These are phyloP conservation scores for Trichoderma sp. DNA, from an alignment of 2,329 filamentous ascomycete genomes.

Conservation along the genomic window DNA sequence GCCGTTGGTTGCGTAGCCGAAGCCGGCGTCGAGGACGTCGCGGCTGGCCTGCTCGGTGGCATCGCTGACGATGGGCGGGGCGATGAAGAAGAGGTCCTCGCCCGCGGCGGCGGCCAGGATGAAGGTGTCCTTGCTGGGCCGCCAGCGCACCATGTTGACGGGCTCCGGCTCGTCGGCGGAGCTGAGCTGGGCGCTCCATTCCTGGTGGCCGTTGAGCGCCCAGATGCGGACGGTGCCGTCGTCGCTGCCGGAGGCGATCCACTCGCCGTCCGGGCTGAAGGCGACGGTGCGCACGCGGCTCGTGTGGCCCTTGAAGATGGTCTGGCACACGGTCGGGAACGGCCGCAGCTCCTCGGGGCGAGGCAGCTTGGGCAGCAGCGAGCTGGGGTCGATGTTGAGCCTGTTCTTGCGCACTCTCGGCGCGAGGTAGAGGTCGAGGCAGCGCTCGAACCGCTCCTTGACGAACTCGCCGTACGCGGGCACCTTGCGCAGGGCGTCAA, in stretches of 20 bases:
- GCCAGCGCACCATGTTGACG: slow-evolving; percentile 86
- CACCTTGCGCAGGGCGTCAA: slow-evolving; percentile 83
- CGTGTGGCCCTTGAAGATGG: slow-evolving; percentile 84
- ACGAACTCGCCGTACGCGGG: slow-evolving; percentile 88
- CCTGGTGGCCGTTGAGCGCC: slow-evolving; percentile 85
- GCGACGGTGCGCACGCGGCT: slow-evolving; percentile 83
- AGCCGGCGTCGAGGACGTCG: slow-evolving; percentile 82
- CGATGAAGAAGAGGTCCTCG: slow-evolving; percentile 81
- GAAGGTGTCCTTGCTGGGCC: slow-evolving; percentile 76
- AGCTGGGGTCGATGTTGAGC: slow-evolving; percentile 94
- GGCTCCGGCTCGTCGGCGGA: slow-evolving; percentile 62
- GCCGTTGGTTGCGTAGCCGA: slow-evolving; percentile 80
- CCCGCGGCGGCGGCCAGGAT: slow-evolving; percentile 83
- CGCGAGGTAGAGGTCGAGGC: slow-evolving; percentile 91
- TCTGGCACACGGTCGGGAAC: slow-evolving; percentile 88
- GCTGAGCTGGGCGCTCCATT: slow-evolving; percentile 81
- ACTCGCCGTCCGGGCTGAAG: slow-evolving; percentile 82
- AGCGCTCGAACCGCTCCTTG: slow-evolving; percentile 95
- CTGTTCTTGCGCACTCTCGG: slow-evolving; percentile 89
- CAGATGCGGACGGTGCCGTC: slow-evolving; percentile 91
- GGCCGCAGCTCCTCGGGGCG: slow-evolving; percentile 91
- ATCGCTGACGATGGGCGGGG: slow-evolving; percentile 73
- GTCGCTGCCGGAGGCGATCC: slow-evolving; percentile 88
- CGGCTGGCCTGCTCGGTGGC: slow-evolving; percentile 72
- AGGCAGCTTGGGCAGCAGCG: slow-evolving; percentile 87